phyloP scores from a whole-genome alignment of 257 asterid genomes.

The Solanum arcanum region DNA sequence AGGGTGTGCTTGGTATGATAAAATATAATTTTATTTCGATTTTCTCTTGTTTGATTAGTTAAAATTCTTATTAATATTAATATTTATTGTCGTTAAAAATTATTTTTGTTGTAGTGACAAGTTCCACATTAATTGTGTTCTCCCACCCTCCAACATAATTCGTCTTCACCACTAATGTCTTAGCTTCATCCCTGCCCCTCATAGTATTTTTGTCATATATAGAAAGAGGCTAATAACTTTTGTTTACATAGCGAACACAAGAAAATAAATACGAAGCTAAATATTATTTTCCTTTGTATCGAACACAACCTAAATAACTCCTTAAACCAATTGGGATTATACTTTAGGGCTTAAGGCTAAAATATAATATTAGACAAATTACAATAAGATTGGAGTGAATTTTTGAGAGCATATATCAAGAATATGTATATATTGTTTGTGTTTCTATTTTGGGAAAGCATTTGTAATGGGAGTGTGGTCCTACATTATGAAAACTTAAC shows the following conservation, averaged over 20 bases:
- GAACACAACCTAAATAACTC: not conserved
- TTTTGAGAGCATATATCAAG: not conserved
- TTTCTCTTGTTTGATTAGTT: not conserved
- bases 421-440: not conserved
- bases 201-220: not conserved
- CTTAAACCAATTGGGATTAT: not conserved
- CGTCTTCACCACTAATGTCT: not conserved
- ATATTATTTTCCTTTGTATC: too few species aligned
- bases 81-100: too few species aligned
- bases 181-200: not conserved
- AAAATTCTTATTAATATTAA: not conserved
- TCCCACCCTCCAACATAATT: not conserved
- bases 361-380: not conserved
- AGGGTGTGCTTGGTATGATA: not conserved
- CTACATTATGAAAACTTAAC: not conserved
- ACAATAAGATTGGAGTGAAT: not conserved
- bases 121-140: not conserved
- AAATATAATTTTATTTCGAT: not conserved
- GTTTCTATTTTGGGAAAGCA: not conserved
- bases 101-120: not conserved
- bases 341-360: not conserved
- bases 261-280: not conserved
- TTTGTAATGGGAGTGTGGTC: not conserved
- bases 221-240: too few species aligned
- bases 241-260: too few species aligned